Conservation (phyloP, 2,329 filamentous ascomycete species). For the Colletotrichum siamense region DNA sequence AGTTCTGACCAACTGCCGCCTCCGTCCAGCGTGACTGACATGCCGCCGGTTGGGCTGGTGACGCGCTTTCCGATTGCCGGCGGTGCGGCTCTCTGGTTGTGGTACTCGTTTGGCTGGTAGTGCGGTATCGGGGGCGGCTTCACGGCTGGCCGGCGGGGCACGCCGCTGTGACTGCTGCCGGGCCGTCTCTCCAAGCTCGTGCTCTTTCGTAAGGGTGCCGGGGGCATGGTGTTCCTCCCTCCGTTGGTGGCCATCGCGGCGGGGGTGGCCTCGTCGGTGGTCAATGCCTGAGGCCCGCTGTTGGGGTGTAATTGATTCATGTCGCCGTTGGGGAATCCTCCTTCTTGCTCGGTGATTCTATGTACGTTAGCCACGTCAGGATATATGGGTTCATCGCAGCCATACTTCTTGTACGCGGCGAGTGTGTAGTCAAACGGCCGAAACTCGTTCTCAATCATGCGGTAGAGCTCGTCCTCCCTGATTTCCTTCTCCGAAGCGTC, state of each 20-base stretch:
- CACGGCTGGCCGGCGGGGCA: conserved; percentile 2
- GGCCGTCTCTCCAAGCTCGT: conserved; percentile 14
- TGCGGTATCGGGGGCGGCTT: conserved; percentile 44
- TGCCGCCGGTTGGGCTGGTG: conserved; percentile 79
- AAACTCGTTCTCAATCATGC: conserved; percentile 93
- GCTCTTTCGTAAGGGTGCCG: conserved; percentile 13
- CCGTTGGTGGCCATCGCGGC: conserved; percentile 35
- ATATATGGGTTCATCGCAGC: background rate
- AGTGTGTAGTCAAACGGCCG: conserved; percentile 94
- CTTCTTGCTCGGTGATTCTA: conserved; percentile 20
- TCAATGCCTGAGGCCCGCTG: conserved; percentile 51
- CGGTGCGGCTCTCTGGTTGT: conserved; percentile 30
- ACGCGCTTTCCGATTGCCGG: conserved; percentile 70
- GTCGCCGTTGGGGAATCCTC: conserved; percentile 13
- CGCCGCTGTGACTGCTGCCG: conserved; percentile 25
- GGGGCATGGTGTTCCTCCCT: conserved; percentile 18
- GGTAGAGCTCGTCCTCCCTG: conserved; percentile 90
- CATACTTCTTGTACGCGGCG: conserved; percentile 77
- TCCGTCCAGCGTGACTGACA: conserved; percentile 90
- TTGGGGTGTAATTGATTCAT: background rate
- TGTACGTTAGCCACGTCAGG: conserved; percentile 6
- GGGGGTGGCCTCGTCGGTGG: conserved; percentile 54
- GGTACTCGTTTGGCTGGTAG: conserved; percentile 52
- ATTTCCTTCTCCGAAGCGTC: conserved; percentile 97
- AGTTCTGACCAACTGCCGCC: conserved; percentile 91